Percentiles rank a stretch among this genome's conserved stretches.
Evolutionary conservation across 2,329 filamentous ascomycete species (phyloP).

Genomic region (Cladosporium colombiae): DNA sequence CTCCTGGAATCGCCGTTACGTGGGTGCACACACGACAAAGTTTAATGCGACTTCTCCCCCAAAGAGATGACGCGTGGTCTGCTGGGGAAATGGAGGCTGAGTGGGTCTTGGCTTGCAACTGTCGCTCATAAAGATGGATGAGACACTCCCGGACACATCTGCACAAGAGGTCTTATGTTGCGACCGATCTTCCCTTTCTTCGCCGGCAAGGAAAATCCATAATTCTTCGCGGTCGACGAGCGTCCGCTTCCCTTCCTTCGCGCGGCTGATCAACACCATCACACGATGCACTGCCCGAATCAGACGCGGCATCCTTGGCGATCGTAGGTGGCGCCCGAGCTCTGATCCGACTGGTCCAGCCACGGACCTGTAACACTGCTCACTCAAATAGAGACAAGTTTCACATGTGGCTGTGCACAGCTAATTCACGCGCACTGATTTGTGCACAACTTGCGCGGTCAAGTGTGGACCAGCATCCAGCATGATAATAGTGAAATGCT

Average conservation of each 20-base stretch:
- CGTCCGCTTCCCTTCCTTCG: not conserved
- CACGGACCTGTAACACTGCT: slow-evolving; percentile 24
- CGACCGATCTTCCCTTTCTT: not conserved
- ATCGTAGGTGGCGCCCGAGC: slow-evolving; percentile 12
- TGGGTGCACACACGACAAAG: slow-evolving; percentile 8
- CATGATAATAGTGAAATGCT: not conserved
- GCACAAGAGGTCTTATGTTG: not conserved
- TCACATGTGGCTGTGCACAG: not conserved
- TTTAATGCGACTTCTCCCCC: not conserved
- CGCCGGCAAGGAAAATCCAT: not conserved
- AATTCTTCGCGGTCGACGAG: not conserved
- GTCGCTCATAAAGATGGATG: not conserved
- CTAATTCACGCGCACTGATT: not conserved
- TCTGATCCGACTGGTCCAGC: not conserved
- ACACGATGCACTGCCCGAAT: slow-evolving; percentile 8
- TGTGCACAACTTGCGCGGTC: not conserved
- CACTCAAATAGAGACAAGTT: not conserved
- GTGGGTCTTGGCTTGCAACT: slow-evolving; percentile 5
- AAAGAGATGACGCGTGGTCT: slow-evolving; percentile 10
- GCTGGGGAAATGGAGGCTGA: slow-evolving; percentile 5
- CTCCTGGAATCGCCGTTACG: slow-evolving; percentile 16
- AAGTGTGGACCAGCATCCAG: not conserved
- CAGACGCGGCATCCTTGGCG: slow-evolving; percentile 7
- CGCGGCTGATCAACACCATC: not conserved
- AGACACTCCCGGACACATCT: not conserved